Conservation (phyloP, 768 basidiomycete species). For the Leccinum imitatum region DNA sequence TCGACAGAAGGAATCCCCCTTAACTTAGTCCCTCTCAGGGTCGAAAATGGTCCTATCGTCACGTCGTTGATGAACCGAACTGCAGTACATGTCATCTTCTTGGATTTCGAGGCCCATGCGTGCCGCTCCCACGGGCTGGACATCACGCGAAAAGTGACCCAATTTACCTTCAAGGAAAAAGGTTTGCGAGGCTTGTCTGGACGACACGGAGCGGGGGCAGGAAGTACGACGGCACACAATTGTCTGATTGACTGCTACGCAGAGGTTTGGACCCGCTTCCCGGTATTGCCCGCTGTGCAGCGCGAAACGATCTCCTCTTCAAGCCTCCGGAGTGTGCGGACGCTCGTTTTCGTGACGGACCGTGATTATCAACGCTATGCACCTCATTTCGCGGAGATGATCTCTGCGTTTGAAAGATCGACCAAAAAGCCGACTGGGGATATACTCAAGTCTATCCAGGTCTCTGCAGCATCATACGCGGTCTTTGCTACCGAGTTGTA, state of each 20-base stretch:
- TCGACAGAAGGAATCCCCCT: conserved; percentile 45
- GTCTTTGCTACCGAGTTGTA: too few species aligned
- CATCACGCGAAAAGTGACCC: conserved; percentile 55
- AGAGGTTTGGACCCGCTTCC: conserved; percentile 62
- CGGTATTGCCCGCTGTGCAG: conserved; percentile 52
- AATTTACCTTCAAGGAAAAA: conserved; percentile 54
- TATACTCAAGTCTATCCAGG: too few species aligned
- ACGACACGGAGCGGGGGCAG: conserved; percentile 4
- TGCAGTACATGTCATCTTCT: conserved; percentile 42
- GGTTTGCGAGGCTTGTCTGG: conserved; percentile 22
- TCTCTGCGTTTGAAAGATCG: too few species aligned
- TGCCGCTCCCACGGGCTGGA: conserved; percentile 47
- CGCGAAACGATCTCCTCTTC: conserved; percentile 42
- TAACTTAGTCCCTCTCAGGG: conserved; percentile 28
- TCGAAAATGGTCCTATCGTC: conserved; percentile 27
- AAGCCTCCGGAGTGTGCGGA: conserved; percentile 31
- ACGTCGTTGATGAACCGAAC: conserved; percentile 47
- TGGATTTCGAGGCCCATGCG: conserved; percentile 34
- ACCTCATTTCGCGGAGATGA: too few species aligned
- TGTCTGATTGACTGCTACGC: conserved; percentile 53
- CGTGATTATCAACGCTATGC: too few species aligned
- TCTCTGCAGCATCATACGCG: too few species aligned
- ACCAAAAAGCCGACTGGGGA: too few species aligned
- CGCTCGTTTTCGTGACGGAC: too few species aligned
- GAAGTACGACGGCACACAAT: conserved; percentile 40